A percentile compares a stretch with the other conserved stretches of the same genome.
phyloP scores from a whole-genome alignment of 2,329 filamentous ascomycete genomes.

The Exophiala viscosa region DNA sequence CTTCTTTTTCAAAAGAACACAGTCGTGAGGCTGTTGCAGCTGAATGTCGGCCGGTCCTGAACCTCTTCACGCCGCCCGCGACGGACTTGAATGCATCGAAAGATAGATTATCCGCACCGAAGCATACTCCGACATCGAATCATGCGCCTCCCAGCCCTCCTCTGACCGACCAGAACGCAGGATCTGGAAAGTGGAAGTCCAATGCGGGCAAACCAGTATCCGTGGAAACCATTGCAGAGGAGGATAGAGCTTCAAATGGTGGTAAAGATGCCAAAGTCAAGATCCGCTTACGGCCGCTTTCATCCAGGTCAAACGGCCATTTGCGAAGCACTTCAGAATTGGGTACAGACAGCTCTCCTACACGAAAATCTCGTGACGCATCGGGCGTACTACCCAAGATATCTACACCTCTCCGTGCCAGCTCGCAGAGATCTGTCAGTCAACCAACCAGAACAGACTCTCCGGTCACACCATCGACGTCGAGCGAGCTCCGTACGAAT shows the following conservation, averaged over 20 bases:
- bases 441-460: constrained; percentile 34
- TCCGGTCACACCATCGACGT: constrained; percentile 35
- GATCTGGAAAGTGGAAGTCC: constrained; percentile 36
- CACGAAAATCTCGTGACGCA: constrained; percentile 34
- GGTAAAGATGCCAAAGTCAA: constrained; percentile 37
- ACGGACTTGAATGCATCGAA: constrained; percentile 61
- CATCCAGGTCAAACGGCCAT: constrained; percentile 42
- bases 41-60: constrained; percentile 44
- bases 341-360: constrained; percentile 30
- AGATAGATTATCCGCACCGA: constrained; percentile 34
- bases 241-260: constrained; percentile 30
- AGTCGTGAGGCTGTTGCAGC: constrained; percentile 79
- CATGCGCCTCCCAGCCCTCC: constrained; percentile 47
- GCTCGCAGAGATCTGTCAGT: constrained; percentile 35
- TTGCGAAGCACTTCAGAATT: constrained; percentile 39
- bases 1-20: constrained; percentile 81
- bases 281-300: constrained; percentile 37
- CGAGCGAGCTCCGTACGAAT: constrained; percentile 31
- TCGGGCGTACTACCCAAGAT: constrained; percentile 39
- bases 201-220: constrained; percentile 29
- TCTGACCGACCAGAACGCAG: constrained; percentile 42
- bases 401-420: constrained; percentile 24
- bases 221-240: constrained; percentile 30
- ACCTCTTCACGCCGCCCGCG: constrained; percentile 64
- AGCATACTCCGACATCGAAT: constrained; percentile 19